These are phyloP conservation scores for Ilex paraguariensis DNA, from an alignment of 305 asterid species.

Conservation along the genomic window DNA sequence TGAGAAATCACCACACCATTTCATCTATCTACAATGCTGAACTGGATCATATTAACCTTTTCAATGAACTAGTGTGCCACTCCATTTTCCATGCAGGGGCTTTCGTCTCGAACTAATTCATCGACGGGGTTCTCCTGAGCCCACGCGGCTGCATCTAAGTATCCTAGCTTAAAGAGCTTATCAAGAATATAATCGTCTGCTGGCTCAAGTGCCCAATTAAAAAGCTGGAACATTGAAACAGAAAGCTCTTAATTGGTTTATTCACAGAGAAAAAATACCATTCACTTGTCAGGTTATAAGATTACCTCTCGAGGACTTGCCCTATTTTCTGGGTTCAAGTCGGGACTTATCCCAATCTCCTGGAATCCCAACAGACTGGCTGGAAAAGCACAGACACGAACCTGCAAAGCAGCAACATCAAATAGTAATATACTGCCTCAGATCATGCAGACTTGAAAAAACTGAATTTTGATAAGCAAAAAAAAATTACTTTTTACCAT, in stretches of 20 bases:
- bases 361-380: slow-evolving; percentile 61
- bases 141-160: slow-evolving; percentile 81
- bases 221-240: slow-evolving; percentile 45
- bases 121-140: slow-evolving; percentile 67
- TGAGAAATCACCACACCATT: too few relatives aligned
- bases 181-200: slow-evolving; percentile 83
- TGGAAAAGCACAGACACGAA: slow-evolving; percentile 94
- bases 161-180: slow-evolving; percentile 71
- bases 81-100: slow-evolving; percentile 21
- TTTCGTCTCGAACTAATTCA: slow-evolving; percentile 45
- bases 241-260: neutral
- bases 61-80: slow-evolving; percentile 10
- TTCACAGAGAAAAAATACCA: neutral
- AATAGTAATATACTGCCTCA: slow-evolving; percentile 8
- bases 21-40: too few relatives aligned
- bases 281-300: slow-evolving; percentile 1
- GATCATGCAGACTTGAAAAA: neutral
- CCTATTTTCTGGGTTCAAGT: slow-evolving; percentile 82
- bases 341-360: slow-evolving; percentile 93
- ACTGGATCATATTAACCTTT: neutral
- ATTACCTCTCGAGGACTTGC: slow-evolving; percentile 76
- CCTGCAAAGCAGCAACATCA: slow-evolving; percentile 37
- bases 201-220: slow-evolving; percentile 97
- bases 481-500: too few relatives aligned
- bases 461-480: too few relatives aligned